These are phyloP conservation scores for Rhynchospora tenuis DNA, from an alignment of 176 grass and related monocot genomes.

Conservation along the genomic window DNA sequence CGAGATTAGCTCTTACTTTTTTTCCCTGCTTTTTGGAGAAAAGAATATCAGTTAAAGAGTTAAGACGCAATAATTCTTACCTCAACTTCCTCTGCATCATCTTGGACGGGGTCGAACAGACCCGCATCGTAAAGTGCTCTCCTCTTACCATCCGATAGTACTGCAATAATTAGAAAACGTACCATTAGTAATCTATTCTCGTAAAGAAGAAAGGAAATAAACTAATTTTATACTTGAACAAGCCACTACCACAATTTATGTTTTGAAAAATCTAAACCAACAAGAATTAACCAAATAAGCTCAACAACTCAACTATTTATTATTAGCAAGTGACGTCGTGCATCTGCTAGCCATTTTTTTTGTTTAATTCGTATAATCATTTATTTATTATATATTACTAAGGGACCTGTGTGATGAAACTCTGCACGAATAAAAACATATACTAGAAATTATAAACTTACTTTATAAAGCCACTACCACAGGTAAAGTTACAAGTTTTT, in stretches of 20 bases:
- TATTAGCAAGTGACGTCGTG: neutral
- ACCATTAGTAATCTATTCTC: neutral
- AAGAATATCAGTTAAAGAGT: neutral
- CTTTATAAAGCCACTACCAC: no score
- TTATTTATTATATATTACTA: neutral
- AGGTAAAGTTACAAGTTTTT: no score
- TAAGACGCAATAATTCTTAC: conserved; percentile 11
- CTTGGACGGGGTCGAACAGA: conserved; percentile 52
- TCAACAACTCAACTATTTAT: neutral
- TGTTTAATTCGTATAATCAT: neutral
- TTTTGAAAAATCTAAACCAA: neutral
- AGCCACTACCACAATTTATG: neutral
- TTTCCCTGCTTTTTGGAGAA: neutral
- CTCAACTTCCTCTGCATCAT: conserved; percentile 58
- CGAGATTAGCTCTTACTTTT: neutral
- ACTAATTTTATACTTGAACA: neutral
- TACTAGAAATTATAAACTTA: no score
- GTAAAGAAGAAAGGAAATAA: neutral
- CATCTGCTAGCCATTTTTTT: neutral
- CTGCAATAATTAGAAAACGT: conserved; percentile 22
- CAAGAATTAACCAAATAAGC: neutral
- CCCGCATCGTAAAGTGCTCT: conserved; percentile 61
- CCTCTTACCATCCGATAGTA: conserved; percentile 69
- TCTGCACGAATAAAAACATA: no score
- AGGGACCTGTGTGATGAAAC: no score